These are phyloP conservation scores for Amborella trichopoda DNA, from an alignment of 164 flowering plant species.

Conservation along the genomic window DNA sequence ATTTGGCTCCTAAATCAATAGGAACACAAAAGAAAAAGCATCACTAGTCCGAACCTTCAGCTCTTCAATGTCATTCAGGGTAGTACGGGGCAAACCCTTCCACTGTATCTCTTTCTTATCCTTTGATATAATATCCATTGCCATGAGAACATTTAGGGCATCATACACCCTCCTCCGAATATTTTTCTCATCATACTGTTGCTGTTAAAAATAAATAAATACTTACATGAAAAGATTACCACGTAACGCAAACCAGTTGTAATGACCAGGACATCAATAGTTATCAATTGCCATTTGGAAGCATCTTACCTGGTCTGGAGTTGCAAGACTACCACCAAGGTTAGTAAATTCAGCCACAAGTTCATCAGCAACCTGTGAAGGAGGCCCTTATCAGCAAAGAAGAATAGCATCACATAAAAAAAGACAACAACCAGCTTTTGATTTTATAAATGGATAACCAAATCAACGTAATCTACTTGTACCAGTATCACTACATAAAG, in stretches of 20 bases:
- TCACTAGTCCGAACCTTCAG: constrained; percentile 13
- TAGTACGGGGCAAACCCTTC: constrained; percentile 25
- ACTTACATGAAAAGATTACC: background rate
- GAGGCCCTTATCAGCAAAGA: too few relatives aligned
- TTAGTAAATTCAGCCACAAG: constrained; percentile 21
- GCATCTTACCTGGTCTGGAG: constrained; percentile 17
- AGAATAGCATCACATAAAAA: too few relatives aligned
- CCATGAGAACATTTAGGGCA: constrained; percentile 34
- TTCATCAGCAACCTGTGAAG: constrained; percentile 29
- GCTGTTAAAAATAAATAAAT: background rate
- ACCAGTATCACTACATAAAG: too few relatives aligned
- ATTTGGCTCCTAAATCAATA: background rate
- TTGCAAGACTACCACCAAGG: constrained; percentile 1
- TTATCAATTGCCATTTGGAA: background rate
- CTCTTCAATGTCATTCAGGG: constrained; percentile 17
- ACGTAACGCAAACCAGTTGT: background rate
- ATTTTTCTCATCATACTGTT: constrained; percentile 28
- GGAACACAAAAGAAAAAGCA: background rate
- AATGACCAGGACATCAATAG: background rate
- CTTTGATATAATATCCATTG: constrained; percentile 25
- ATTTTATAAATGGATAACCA: too few relatives aligned
- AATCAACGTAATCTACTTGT: too few relatives aligned
- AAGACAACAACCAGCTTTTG: too few relatives aligned
- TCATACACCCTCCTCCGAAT: constrained; percentile 33
- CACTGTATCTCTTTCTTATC: constrained; percentile 30